A percentile compares a stretch with the other conserved stretches of the same genome.
Conservation (phyloP, 164 flowering plant genomes). For the Taxillus chinensis region DNA sequence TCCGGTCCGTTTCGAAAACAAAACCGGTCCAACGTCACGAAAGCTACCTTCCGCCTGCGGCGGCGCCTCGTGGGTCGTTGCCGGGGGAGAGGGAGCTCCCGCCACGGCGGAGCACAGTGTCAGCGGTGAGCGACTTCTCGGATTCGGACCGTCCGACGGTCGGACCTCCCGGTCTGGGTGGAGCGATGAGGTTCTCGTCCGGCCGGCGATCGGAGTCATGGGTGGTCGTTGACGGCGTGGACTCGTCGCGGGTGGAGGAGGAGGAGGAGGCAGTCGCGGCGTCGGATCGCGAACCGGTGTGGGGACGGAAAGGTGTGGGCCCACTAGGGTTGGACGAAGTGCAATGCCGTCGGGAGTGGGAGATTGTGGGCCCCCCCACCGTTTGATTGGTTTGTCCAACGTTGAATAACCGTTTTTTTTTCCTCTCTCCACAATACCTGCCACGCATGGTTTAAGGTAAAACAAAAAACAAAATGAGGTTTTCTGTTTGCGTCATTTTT, state of each 20-base stretch:
- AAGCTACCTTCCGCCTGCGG: neutral
- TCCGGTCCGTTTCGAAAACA: conserved; percentile 9
- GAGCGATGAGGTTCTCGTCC: conserved; percentile 55
- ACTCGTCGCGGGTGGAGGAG: neutral
- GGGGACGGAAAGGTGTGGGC: conserved; percentile 14
- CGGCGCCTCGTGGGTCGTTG: neutral
- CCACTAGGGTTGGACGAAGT: conserved; percentile 3
- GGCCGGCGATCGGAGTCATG: conserved; percentile 41
- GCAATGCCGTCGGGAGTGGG: conserved; percentile 13
- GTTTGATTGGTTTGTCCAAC: conserved; percentile 3
- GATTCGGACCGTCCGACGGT: neutral
- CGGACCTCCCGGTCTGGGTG: conserved; percentile 50
- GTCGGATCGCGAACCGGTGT: conserved; percentile 5
- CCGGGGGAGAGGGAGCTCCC: conserved; percentile 3
- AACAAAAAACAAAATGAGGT: too few species aligned
- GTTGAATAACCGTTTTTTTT: neutral
- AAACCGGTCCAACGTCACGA: neutral
- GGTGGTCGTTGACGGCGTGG: conserved; percentile 12
- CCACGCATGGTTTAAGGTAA: too few species aligned
- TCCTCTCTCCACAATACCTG: too few species aligned
- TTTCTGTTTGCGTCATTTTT: too few species aligned
- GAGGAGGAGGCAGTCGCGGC: conserved; percentile 2
- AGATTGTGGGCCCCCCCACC: conserved; percentile 11
- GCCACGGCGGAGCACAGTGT: conserved; percentile 9
- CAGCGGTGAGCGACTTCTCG: conserved; percentile 11